phyloP scores from a whole-genome alignment of 306 rosid species.

The Inga laurina region DNA sequence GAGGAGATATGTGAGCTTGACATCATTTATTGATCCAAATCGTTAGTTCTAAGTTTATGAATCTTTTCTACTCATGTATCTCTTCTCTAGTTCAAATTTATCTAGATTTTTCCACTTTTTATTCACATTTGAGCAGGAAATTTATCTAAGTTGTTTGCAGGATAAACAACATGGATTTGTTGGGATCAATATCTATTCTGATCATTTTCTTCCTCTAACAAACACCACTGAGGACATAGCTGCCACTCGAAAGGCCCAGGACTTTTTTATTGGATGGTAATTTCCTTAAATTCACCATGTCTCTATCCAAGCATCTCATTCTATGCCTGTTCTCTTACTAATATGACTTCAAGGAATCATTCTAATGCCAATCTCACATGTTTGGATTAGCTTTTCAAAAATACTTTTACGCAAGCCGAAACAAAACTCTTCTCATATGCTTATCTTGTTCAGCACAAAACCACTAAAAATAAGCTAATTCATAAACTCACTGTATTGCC shows the following conservation, averaged over 20 bases:
- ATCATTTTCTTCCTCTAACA: slow-evolving; percentile 36
- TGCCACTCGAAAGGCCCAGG: slow-evolving; percentile 51
- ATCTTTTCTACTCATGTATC: too few relatives aligned
- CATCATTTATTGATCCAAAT: too few relatives aligned
- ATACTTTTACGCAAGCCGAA: too few relatives aligned
- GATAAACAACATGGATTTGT: background rate
- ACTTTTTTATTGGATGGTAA: slow-evolving; percentile 55
- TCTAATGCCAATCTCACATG: background rate
- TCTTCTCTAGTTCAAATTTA: background rate
- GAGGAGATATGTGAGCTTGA: too few relatives aligned
- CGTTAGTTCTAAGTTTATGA: too few relatives aligned
- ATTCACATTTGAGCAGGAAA: background rate
- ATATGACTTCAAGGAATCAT: background rate
- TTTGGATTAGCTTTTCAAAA: too few relatives aligned
- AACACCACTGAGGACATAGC: background rate
- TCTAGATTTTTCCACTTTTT: background rate
- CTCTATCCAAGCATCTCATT: background rate
- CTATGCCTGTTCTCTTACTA: background rate
- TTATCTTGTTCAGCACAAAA: too few relatives aligned
- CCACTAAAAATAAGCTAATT: too few relatives aligned
- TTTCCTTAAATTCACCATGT: background rate
- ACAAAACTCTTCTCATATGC: too few relatives aligned
- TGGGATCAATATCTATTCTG: slow-evolving; percentile 47
- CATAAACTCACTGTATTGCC: too few relatives aligned
- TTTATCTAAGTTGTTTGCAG: too few relatives aligned